A percentile compares a stretch with the other conserved stretches of the same genome.
phyloP scores from a whole-genome alignment of 345 rosid genomes.

The Citrus medica region DNA sequence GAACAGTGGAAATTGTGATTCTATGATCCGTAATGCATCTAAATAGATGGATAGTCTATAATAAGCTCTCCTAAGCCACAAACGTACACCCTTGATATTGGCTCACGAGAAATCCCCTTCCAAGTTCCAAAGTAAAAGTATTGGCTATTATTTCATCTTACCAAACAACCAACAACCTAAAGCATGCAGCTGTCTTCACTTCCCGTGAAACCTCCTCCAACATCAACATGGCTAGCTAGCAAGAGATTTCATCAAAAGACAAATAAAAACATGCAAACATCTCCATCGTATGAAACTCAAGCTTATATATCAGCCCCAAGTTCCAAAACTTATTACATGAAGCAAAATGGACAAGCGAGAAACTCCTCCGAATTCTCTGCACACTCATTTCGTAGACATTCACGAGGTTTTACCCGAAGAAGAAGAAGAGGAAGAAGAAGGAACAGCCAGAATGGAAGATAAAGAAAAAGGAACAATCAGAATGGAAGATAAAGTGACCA shows the following conservation, averaged over 20 bases:
- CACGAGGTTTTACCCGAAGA: slow-evolving; percentile 54
- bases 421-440: slow-evolving; percentile 44
- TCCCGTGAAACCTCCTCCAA: slow-evolving; percentile 31
- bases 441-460: slow-evolving; percentile 18
- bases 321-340: neutral
- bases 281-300: neutral
- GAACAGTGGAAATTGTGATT: neutral
- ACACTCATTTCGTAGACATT: slow-evolving; percentile 59
- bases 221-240: neutral
- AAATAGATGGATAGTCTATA: neutral
- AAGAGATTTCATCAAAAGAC: neutral
- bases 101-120: slow-evolving; percentile 39
- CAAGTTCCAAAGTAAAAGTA: slow-evolving; percentile 16
- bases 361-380: slow-evolving; percentile 15
- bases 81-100: neutral
- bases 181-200: neutral
- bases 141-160: slow-evolving; percentile 25
- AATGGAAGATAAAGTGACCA: slow-evolving; percentile 27
- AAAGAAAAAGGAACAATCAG: slow-evolving; percentile 19
- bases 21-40: neutral
- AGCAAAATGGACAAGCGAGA: slow-evolving; percentile 22
- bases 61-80: slow-evolving; percentile 6
- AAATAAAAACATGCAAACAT: neutral
- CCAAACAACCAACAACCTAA: slow-evolving; percentile 6
- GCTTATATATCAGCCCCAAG: neutral